Evolutionary conservation across 331 rosid species (phyloP).

Genomic region (Arachis monticola): DNA sequence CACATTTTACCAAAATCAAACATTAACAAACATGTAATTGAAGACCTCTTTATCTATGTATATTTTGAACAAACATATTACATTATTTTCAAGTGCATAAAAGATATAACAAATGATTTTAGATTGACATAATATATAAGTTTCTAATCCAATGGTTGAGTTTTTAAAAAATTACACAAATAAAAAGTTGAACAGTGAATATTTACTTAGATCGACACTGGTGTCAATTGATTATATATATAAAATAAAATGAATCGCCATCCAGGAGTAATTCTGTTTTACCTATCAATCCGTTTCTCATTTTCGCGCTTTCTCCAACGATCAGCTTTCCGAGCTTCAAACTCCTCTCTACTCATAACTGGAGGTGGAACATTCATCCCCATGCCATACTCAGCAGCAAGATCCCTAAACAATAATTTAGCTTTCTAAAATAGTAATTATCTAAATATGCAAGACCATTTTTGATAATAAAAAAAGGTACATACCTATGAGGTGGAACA

Average conservation of each 20-base stretch:
- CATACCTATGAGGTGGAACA: slow-evolving; percentile 87
- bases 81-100: too few species aligned
- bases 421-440: background rate
- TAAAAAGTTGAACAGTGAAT: too few species aligned
- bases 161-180: too few species aligned
- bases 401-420: slow-evolving; percentile 71
- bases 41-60: too few species aligned
- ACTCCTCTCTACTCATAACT: slow-evolving; percentile 87
- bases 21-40: too few species aligned
- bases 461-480: background rate
- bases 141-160: too few species aligned
- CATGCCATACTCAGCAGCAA: slow-evolving; percentile 79
- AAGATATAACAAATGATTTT: too few species aligned
- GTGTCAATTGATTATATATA: too few species aligned
- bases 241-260: slow-evolving; percentile 8
- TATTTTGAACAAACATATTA: too few species aligned
- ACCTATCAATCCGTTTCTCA: slow-evolving; percentile 84
- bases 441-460: background rate
- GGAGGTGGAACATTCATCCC: slow-evolving; percentile 70
- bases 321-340: slow-evolving; percentile 90
- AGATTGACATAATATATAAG: too few species aligned
- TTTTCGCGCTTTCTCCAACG: slow-evolving; percentile 87
- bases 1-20: too few species aligned
- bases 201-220: too few species aligned
- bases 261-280: slow-evolving; percentile 4